These are phyloP conservation scores for Penicillium coprophilum DNA, from an alignment of 495 filamentous ascomycete species.

Conservation along the genomic window DNA sequence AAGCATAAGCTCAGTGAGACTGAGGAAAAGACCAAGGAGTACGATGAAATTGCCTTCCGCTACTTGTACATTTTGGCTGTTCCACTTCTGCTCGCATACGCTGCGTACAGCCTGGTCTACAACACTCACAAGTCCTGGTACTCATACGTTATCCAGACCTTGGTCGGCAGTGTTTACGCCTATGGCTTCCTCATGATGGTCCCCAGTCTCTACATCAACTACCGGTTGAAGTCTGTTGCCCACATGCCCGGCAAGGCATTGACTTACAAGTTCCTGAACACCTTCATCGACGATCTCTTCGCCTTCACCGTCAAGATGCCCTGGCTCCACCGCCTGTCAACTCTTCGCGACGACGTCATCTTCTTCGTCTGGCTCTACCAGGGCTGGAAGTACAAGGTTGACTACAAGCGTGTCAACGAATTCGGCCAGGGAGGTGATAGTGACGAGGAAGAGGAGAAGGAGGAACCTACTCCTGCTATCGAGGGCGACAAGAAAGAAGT, in stretches of 20 bases:
- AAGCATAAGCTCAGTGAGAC: constrained; percentile 94
- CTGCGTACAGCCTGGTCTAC: constrained; percentile 84
- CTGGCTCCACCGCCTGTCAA: constrained; percentile 89
- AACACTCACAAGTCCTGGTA: constrained; percentile 99
- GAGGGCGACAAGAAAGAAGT: constrained; percentile 35
- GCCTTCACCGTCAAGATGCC: constrained; percentile 99
- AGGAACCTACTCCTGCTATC: constrained; percentile 46
- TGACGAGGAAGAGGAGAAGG: constrained; percentile 61
- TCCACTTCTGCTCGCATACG: constrained; percentile 85
- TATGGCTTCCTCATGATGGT: constrained; percentile 99
- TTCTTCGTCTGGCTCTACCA: constrained; percentile 99
- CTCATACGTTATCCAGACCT: constrained; percentile 83
- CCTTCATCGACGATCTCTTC: constrained; percentile 84
- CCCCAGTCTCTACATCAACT: constrained; percentile 96
- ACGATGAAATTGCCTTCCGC: constrained; percentile 95
- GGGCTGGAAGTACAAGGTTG: constrained; percentile 86
- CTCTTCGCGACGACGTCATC: constrained; percentile 91
- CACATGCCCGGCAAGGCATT: constrained; percentile 96
- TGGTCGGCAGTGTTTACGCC: constrained; percentile 94
- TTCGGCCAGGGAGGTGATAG: constrained; percentile 95
- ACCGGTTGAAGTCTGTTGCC: constrained; percentile 91
- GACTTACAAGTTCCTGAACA: constrained; percentile 93
- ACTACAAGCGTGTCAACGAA: constrained; percentile 92
- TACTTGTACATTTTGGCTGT: constrained; percentile 93
- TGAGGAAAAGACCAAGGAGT: constrained; percentile 96